Base-by-base conservation (phyloP, 306 rosid genomes). In the Trifolium subterraneum region DNA sequence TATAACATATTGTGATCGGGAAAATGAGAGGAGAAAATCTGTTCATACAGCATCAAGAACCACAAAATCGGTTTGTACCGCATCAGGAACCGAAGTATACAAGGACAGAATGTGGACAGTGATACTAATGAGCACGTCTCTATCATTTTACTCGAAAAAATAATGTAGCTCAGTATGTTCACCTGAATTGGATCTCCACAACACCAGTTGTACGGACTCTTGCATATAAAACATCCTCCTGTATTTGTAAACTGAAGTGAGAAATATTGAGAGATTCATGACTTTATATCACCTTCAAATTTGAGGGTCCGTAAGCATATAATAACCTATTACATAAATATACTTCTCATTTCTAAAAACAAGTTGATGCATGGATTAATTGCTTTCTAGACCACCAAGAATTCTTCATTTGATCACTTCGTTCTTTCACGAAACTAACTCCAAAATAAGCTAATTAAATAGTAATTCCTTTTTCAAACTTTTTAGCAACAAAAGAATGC, bases 131-230 rank as follows among this genome's bases (percentile, higher is more conserved):
- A 41, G 77, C 67, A 69, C 31, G 10, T 72, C 10, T 3, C 20
- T 25, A 56, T 63, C 14, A 41, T 54, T 66, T 73, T 63, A 54
- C 22, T 55, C 48, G 4, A n/a, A 35, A 39, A 64, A 61, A 41
- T 47, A 51, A 70, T 44, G 31, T 35, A 41, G 39, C 31, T 27
- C 71, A 70, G 72, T 50, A 70, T 60, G 78, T 70, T 86, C 83
- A 92, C 99, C 99, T 94, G 90, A 94, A 94, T 84, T 94, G 99
- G 75, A 94, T 94, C 96, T 94, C 99, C 48, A 94, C 99, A 54
- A 94, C 96, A 41, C 99, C 99, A 4, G 99, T 92, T 33, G 99
- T 94, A 42, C 97, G 97, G 62, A 94, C 96, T 90, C 99, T 90
- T 20, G 99, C 97, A 79, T 88, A 84, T 75, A 94, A 85, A 78